These are phyloP conservation scores for Inosperma sp. DNA, from an alignment of 768 basidiomycete species.

Conservation along the genomic window DNA sequence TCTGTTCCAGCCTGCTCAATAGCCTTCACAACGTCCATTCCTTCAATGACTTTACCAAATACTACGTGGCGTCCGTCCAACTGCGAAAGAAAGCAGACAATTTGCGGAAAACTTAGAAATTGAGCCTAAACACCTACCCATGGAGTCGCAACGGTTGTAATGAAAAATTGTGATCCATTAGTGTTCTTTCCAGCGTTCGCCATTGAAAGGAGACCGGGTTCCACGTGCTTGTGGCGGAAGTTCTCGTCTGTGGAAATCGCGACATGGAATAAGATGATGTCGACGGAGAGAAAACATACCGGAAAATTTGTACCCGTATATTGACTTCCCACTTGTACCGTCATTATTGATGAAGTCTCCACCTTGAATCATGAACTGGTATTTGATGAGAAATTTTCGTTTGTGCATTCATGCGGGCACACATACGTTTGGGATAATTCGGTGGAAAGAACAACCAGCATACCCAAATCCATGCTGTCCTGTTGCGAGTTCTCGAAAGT, in stretches of 20 bases:
- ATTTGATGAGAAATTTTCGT: conserved; percentile 58
- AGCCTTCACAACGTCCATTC: too few species aligned
- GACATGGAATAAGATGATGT: neutral
- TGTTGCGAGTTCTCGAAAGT: conserved; percentile 89
- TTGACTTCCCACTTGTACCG: too few species aligned
- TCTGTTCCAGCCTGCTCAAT: neutral
- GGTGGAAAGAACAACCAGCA: conserved; percentile 64
- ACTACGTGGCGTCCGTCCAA: neutral
- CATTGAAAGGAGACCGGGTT: conserved; percentile 67
- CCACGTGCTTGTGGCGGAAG: conserved; percentile 70
- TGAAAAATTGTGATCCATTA: too few species aligned
- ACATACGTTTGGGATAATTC: conserved; percentile 73
- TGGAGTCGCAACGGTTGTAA: conserved; percentile 77
- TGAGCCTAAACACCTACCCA: too few species aligned
- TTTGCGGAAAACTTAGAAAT: conserved; percentile 94
- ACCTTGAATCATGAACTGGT: neutral
- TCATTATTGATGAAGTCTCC: too few species aligned
- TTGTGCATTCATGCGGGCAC: conserved; percentile 93
- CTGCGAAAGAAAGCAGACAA: conserved; percentile 43
- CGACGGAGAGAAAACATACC: neutral
- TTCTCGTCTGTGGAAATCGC: conserved; percentile 65
- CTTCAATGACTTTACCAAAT: neutral
- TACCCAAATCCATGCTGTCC: conserved; percentile 75
- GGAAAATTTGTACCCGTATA: neutral
- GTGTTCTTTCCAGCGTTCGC: too few species aligned